Base-by-base conservation (phyloP, 345 rosid genomes). In the Populus simonii region DNA sequence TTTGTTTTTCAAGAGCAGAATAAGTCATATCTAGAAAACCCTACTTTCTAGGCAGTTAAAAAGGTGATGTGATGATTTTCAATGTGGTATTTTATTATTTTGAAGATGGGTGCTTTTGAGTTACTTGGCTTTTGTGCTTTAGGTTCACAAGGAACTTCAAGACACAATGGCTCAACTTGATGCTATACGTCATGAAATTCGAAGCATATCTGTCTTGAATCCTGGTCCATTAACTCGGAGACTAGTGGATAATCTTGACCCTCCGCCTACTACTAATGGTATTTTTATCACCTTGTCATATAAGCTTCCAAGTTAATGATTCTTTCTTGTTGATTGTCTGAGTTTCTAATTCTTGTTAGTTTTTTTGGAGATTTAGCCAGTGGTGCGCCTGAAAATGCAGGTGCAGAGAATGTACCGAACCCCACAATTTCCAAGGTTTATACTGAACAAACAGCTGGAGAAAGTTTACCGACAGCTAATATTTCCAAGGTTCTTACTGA, bases 61-160 rank as follows among this genome's bases (percentile, higher is more conserved):
- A 29, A 11, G 15, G 23, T 75, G 15, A 29, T 1, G 49, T n/a
- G 35, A 23, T 65, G 31, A 45, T 8, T 57, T 76, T 55, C 35
- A 16, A 53, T 55, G 39, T 39, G 57, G 23, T 25, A 66, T 66
- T 72, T 45, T 41, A 12, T 55, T 39, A 4, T 76, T 55, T n/a
- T 63, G 3, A 7, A 27, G 49, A 39, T 29, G 61, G 45, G 29
- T 57, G 31, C 49, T 43, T 7, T 22, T 71, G 61, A 29, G 25
- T 45, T 29, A 7, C 23, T 1, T n/a, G 36, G 8, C 31, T 59
- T 41, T 79, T 55, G 39, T 72, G 35, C 39, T 72, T 31, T 83
- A 93, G 98, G 89, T 95, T 62, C 94, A 93, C 80, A 93, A 93
- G 86, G 93, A 95, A 66, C 89, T 95, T 74, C 93, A 93, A 86